phyloP scores from a whole-genome alignment of 495 filamentous ascomycete species.

The Penicillium alfredii region DNA sequence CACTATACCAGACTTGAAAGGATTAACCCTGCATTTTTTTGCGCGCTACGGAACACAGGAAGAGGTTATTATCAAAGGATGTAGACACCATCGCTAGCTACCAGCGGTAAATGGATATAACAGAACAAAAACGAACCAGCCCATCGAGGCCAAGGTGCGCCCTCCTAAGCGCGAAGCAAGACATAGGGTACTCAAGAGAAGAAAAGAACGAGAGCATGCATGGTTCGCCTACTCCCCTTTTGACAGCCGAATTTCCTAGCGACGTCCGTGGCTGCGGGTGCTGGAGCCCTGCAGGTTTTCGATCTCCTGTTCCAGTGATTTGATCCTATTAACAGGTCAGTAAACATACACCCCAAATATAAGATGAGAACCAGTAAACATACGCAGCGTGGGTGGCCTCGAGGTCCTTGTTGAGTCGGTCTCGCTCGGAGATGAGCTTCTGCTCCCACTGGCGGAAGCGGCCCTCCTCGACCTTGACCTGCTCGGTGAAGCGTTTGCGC shows the following conservation, averaged over 20 bases:
- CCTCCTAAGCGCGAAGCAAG: conserved; percentile 26
- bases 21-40: conserved; percentile 28
- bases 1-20: too few species aligned
- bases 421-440: conserved; percentile 96
- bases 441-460: conserved; percentile 99
- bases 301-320: conserved; percentile 86
- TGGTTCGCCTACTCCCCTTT: conserved; percentile 29
- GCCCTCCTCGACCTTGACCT: conserved; percentile 99
- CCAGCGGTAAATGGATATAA: conserved; percentile 40
- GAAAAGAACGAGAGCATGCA: conserved; percentile 32
- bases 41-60: conserved; percentile 37
- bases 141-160: conserved; percentile 23
- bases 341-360: background rate
- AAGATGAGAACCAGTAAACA: conserved; percentile 19
- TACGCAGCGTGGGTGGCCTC: conserved; percentile 93
- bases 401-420: conserved; percentile 98
- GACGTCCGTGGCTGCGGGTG: conserved; percentile 91
- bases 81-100: conserved; percentile 47
- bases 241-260: conserved; percentile 50
- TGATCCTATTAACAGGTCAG: conserved; percentile 60
- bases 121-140: conserved; percentile 28
- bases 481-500: conserved; percentile 98
- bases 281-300: conserved; percentile 89
- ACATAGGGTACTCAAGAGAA: conserved; percentile 39
- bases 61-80: conserved; percentile 46